Conservation (phyloP, 2,329 filamentous ascomycete genomes). For the Fusarium sp. region DNA sequence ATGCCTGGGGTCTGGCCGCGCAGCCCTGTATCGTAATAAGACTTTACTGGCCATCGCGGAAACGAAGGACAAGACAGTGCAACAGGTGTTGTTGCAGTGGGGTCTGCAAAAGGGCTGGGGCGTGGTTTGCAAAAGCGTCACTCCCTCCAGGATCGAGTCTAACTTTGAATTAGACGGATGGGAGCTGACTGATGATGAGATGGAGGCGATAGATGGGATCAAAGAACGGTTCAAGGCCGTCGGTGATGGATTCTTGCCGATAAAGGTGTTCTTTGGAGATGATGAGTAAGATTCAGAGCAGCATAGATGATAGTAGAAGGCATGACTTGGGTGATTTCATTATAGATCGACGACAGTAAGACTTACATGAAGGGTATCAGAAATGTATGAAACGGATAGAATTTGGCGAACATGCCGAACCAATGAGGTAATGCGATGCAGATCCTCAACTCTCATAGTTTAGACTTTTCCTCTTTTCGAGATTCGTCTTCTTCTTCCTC, state of each 20-base stretch:
- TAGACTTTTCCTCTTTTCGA: conserved; percentile 48
- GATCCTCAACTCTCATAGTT: conserved; percentile 50
- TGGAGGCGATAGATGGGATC: conserved; percentile 74
- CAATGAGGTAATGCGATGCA: conserved; percentile 25
- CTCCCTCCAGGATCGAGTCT: conserved; percentile 75
- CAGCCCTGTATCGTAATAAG: conserved; percentile 75
- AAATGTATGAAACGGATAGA: conserved; percentile 1
- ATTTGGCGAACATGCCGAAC: conserved; percentile 7
- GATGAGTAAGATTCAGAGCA: conserved; percentile 69
- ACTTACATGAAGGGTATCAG: conserved; percentile 28
- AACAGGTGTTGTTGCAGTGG: conserved; percentile 85
- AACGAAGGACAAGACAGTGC: conserved; percentile 74
- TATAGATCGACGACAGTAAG: neutral
- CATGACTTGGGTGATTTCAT: neutral
- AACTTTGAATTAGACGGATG: conserved; percentile 83
- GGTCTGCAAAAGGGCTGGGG: conserved; percentile 83
- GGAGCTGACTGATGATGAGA: conserved; percentile 78
- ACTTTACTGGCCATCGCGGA: conserved; percentile 72
- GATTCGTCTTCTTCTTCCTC: conserved; percentile 50
- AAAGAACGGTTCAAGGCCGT: conserved; percentile 87
- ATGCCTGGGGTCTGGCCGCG: conserved; percentile 78
- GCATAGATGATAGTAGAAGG: neutral
- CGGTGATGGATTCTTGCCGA: conserved; percentile 77
- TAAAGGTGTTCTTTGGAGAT: conserved; percentile 86
- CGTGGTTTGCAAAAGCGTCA: conserved; percentile 89